Conservation (phyloP, 2,329 filamentous ascomycete genomes). For the Pseudogymnoascus pannorum region DNA sequence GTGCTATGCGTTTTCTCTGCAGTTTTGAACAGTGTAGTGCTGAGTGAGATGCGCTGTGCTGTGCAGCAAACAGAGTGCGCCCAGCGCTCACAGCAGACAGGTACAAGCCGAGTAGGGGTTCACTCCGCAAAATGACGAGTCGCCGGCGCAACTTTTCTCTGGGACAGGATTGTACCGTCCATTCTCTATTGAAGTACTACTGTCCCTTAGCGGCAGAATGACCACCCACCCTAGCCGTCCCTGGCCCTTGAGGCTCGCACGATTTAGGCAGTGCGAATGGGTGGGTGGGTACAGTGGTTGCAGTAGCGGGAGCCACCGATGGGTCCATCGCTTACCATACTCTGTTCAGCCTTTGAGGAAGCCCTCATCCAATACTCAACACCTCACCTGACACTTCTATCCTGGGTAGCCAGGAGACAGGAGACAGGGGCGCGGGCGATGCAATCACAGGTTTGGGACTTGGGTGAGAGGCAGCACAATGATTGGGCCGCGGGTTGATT, state of each 20-base stretch:
- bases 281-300: not conserved
- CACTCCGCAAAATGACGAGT: not conserved
- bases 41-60: not conserved
- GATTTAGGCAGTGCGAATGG: not conserved
- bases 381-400: not conserved
- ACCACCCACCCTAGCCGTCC: not conserved
- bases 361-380: too few relatives aligned
- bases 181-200: not conserved
- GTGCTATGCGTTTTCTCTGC: not conserved
- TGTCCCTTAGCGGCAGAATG: not conserved
- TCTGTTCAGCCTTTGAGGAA: not conserved
- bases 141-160: not conserved
- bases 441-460: not conserved
- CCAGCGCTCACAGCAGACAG: not conserved
- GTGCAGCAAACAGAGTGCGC: not conserved
- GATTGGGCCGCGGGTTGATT: not conserved
- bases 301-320: not conserved
- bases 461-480: not conserved
- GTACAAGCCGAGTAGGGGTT: not conserved
- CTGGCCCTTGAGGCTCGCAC: not conserved
- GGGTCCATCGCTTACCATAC: not conserved
- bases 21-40: not conserved
- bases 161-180: not conserved
- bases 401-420: not conserved
- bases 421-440: not conserved